Evolutionary conservation across 345 rosid genomes (phyloP), one percentile per base, ranked within the genome.

Genomic region (Boechera divaricarpa): DNA sequence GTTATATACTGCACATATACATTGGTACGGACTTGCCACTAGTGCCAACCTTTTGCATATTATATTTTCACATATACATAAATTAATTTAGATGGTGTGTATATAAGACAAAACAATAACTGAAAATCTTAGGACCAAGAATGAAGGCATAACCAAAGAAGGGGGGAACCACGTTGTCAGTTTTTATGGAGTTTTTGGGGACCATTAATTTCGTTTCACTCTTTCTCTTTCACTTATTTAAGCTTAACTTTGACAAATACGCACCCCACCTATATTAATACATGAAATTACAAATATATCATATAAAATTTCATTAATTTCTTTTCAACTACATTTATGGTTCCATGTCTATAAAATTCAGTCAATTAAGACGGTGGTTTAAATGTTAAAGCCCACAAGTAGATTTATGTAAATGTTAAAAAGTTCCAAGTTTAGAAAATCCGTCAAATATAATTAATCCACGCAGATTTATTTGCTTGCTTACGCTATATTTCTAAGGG

Each of bases 101-200:
- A 21, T 51, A 21, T 35, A 10, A 52, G 78, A 73, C 70, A 73
- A 67, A 59, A 42, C 69, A 67, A 67, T 61, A 72, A 79, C 82
- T 67, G 74, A 53, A 57, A 59, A 73, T 79, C 70, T 73, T 67
- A 72, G 78, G 78, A 73, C 78, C 74, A 67, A 77, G 74, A 67
- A 72, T 51, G 69, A 70, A 73, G 73, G 81, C 78, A 73, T 72
- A 67, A 67, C 74, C 68, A 66, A 66, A 72, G 62, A 41, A 71
- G 67, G 33, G 63, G 66, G 70, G 82, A 73, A 79, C 82, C 82
- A 73, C 78, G 42, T 73, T 79, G 82, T 78, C 78, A 73, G 78
- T 60, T 79, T 51, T 60, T 4, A 29, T 76, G 69, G 65, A 74
- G 59, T 57, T 45, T 48, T 64, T 31, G 44, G 75, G 80, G 80